Evolutionary conservation across 768 basidiomycete species (phyloP).

Genomic region (Lactarius pseudohatsudake): DNA sequence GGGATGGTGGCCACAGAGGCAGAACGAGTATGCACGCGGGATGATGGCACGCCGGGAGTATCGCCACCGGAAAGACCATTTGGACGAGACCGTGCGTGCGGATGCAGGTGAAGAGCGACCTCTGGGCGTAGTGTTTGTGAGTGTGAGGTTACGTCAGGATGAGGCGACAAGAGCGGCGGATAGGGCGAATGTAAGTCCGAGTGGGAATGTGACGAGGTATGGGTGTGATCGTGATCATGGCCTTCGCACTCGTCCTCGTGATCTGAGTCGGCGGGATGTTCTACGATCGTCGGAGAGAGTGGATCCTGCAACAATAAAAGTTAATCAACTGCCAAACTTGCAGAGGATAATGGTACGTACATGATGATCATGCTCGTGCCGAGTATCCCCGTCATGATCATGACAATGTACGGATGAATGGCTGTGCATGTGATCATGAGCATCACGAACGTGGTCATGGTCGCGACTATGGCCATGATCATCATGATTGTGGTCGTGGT

Average conservation of each 20-base stretch:
- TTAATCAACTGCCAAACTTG: conserved; percentile 3
- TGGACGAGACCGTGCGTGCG: conserved; percentile 35
- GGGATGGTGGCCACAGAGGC: conserved; percentile 27
- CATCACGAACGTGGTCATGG: conserved; percentile 14
- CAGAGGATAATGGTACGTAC: neutral
- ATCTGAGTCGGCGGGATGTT: conserved; percentile 14
- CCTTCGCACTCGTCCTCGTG: conserved; percentile 30
- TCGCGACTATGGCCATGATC: conserved; percentile 17
- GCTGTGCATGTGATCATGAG: conserved; percentile 4
- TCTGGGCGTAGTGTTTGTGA: neutral
- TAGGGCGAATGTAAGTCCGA: conserved; percentile 27
- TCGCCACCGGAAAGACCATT: conserved; percentile 27
- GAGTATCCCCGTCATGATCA: conserved; percentile 33
- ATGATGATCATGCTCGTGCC: conserved; percentile 31
- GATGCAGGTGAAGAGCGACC: conserved; percentile 10
- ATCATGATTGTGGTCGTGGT: conserved; percentile 26
- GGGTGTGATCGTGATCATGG: conserved; percentile 32
- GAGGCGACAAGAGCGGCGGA: conserved; percentile 29
- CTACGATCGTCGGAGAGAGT: conserved; percentile 18
- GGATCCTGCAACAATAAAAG: conserved; percentile 15
- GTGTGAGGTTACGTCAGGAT: neutral
- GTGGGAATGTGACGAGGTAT: conserved; percentile 29
- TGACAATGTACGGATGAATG: conserved; percentile 31
- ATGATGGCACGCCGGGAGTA: conserved; percentile 6
- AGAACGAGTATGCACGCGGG: conserved; percentile 31